These are phyloP conservation scores for Sporothrix mexicana DNA, from an alignment of 2,329 filamentous ascomycete genomes.

Conservation along the genomic window DNA sequence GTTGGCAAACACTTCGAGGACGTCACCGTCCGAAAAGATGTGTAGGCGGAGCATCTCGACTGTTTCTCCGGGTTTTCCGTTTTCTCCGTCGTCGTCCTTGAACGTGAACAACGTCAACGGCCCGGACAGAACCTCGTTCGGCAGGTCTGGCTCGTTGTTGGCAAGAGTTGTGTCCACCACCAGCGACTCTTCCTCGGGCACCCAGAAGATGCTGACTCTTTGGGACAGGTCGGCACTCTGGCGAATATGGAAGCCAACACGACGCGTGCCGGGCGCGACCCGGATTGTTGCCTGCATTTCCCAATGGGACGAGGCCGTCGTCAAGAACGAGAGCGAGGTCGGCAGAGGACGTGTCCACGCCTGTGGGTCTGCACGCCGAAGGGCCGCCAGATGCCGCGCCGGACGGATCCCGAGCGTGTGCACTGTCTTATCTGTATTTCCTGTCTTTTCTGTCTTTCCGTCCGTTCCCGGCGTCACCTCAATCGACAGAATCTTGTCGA, in stretches of 20 bases:
- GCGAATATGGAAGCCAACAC: not conserved
- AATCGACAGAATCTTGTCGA: conserved; percentile 52
- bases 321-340: not conserved
- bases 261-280: not conserved
- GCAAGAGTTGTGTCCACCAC: conserved; percentile 48
- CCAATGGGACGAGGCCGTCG: not conserved
- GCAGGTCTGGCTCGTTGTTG: conserved; percentile 43
- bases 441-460: too few relatives aligned
- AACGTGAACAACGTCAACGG: conserved; percentile 55
- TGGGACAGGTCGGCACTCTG: not conserved
- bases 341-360: too few relatives aligned
- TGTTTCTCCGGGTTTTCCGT: too few relatives aligned
- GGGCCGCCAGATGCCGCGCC: not conserved
- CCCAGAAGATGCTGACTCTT: not conserved
- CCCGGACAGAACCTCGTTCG: conserved; percentile 46
- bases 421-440: too few relatives aligned
- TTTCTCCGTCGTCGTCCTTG: conserved; percentile 42
- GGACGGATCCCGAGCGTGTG: not conserved
- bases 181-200: conserved; percentile 47
- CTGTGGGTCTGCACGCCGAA: not conserved
- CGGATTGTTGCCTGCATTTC: not conserved
- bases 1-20: conserved; percentile 55
- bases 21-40: conserved; percentile 50
- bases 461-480: conserved; percentile 40
- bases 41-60: too few relatives aligned